Percentiles rank a stretch among this genome's conserved stretches.
phyloP scores from a whole-genome alignment of 495 filamentous ascomycete species.

The Aspergillus cristatus region DNA sequence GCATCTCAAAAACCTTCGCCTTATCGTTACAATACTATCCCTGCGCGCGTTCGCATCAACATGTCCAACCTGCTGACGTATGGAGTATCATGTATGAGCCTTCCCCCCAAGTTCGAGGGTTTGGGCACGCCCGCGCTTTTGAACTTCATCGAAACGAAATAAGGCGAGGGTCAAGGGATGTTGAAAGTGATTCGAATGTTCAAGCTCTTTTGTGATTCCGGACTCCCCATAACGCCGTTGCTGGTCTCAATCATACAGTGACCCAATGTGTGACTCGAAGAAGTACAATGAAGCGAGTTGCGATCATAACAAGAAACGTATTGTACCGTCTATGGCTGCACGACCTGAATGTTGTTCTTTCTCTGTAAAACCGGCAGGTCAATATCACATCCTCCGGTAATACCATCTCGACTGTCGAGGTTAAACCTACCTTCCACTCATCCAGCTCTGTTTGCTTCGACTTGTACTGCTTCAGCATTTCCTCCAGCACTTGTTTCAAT shows the following conservation, averaged over 20 bases:
- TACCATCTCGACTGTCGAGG: background rate
- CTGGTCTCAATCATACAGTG: constrained; percentile 1
- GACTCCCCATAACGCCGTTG: constrained; percentile 8
- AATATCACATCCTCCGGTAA: background rate
- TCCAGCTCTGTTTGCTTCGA: constrained; percentile 89
- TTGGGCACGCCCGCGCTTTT: no score
- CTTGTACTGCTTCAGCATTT: constrained; percentile 95
- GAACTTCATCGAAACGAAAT: background rate
- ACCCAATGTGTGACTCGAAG: constrained; percentile 1
- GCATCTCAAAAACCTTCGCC: no score
- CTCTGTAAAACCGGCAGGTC: constrained; percentile 48
- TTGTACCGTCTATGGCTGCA: constrained; percentile 47
- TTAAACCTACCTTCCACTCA: constrained; percentile 80
- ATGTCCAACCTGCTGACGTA: no score
- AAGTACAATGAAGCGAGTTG: background rate
- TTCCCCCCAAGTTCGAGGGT: no score
- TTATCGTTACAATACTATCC: no score
- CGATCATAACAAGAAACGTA: no score
- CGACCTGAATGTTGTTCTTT: constrained; percentile 97
- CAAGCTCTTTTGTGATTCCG: background rate
- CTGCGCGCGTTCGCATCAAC: no score
- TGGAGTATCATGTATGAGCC: no score
- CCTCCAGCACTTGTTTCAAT: constrained; percentile 90
- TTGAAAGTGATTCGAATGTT: background rate
- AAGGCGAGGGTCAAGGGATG: background rate